Base-by-base conservation (phyloP, 2,329 filamentous ascomycete species). In the Orbilia javanica region DNA sequence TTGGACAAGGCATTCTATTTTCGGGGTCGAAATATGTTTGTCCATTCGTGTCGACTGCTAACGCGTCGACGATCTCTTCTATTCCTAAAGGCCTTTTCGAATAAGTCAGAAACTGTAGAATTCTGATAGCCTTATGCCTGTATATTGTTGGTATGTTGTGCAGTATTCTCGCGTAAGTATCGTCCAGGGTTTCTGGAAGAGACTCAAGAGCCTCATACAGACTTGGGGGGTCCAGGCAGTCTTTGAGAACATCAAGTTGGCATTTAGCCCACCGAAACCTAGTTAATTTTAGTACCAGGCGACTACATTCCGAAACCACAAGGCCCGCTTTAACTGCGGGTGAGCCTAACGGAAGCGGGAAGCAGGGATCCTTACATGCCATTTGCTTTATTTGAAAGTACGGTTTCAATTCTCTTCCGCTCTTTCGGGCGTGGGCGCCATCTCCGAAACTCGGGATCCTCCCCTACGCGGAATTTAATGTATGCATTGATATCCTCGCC, bases 211-310 rank as follows among this genome's bases (percentile, higher is more conserved):
- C 70, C 20, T 46, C 65, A n/a, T 66, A 55, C 8, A 82, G 52
- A n/a, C 34, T 25, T 10, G 1, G 22, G 20, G 27, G 42, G 42
- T 79, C 15, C 4, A 80, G 71, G 42, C 81, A 83, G 10, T 80
- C 18, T 57, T 79, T 64, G 6, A 83, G 64, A 27, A 39, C 81
- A 20, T 83, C 81, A 15, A 84, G 53, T 71, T 84, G 82, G 71
- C 80, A 83, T n/a, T 68, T 65, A n/a, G 79, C 81, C 80, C 79
- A 83, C 66, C 80, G 79, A 60, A 82, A 83, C 82, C 82, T 82
- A 46, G 1, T 71, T 62, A 20, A 22, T 31, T 39, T 31, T 79
- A 52, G 68, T 46, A 73, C 42, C 60, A 31, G 29, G 29, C 29
- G 3, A 7, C 34, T 7, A 48, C 8, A 48, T 22, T 4, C 8